A percentile compares a stretch with the other conserved stretches of the same genome.
These are phyloP conservation scores for Nicotiana obtusifolia DNA, from an alignment of 257 asterid genomes.

Conservation along the genomic window DNA sequence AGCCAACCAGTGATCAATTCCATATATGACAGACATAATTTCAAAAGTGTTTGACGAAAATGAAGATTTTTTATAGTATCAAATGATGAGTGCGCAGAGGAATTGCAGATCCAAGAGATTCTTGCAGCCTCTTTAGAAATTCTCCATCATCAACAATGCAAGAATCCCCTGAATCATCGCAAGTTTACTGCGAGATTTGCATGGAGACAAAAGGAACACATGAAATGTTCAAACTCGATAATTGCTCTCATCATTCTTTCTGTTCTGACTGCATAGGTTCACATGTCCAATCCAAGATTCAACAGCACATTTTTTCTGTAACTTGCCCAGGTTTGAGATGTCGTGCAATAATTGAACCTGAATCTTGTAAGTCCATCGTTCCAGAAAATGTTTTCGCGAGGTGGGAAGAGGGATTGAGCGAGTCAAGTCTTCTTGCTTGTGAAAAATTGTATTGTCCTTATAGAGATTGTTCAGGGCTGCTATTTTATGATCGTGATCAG, in stretches of 20 bases:
- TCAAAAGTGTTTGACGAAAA: background rate
- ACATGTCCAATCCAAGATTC: background rate
- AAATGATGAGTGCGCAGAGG: background rate
- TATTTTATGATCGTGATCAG: background rate
- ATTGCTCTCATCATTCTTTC: constrained; percentile 5
- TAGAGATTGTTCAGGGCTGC: constrained; percentile 4
- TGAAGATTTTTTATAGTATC: background rate
- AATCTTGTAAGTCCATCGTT: background rate
- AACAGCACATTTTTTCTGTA: background rate
- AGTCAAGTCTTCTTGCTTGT: background rate
- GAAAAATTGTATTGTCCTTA: constrained; percentile 1
- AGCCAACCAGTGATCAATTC: background rate
- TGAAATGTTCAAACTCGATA: constrained; percentile 5
- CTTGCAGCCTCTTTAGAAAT: background rate
- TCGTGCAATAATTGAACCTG: background rate
- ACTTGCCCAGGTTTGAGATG: constrained; percentile 4
- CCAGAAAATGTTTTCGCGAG: background rate
- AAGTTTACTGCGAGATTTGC: background rate
- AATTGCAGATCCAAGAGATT: background rate
- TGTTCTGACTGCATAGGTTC: background rate
- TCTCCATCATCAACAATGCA: background rate
- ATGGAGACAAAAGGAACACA: background rate
- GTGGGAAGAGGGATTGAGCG: background rate
- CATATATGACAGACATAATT: background rate
- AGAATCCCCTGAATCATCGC: constrained; percentile 5